Base-by-base conservation (phyloP, 176 grass and related monocot species). In the Pontederia paniculata region DNA sequence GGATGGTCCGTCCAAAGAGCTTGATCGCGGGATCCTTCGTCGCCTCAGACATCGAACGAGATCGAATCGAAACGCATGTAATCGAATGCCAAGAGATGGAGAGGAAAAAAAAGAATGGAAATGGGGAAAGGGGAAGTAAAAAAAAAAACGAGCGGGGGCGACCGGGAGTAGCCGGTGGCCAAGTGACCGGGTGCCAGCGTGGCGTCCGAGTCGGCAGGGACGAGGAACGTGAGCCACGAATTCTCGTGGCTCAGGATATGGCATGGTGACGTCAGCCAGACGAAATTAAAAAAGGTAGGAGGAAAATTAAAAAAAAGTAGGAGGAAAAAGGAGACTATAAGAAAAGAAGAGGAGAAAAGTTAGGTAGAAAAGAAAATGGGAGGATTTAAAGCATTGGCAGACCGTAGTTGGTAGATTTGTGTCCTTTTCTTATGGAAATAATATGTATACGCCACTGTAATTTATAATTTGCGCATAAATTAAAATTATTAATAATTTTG, bases 1-100 rank as follows among this genome's bases (percentile, higher is more conserved):
- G 89, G 53, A 95, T 95, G 59, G 75, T 81, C 72, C 72, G 53
- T 10, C 89, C 89, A 58, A 95, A 95, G 45, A 95, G 89, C 78
- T 86, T 95, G 77, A 95, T 83, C 25, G 85, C 85, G 20, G 81
- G 79, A 70, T 89, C 84, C 75, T 63, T 78, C 42, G 19, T 44
- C 23, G 7, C 43, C 23, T 44, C 66, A 8, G 18, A 23, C 8
- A 55, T 15, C 10, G 20, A 22, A 42, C 44, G 16, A 47, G 43
- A 1, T 42, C 21, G 3, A 28, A 17, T 17, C 67, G 13, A 47
- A 70, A 48, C 43, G 67, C 67, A 49, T 69, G 50, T 23, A 11
- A 23, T 57, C 17, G 3, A n/a, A 23, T 12, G 9, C 12, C 41
- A 23, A 14, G 65, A 60, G 60, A 63, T 50, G 59, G 58, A 70